Conservation (phyloP, 2,329 filamentous ascomycete species). For the Clonostachys byssicola region DNA sequence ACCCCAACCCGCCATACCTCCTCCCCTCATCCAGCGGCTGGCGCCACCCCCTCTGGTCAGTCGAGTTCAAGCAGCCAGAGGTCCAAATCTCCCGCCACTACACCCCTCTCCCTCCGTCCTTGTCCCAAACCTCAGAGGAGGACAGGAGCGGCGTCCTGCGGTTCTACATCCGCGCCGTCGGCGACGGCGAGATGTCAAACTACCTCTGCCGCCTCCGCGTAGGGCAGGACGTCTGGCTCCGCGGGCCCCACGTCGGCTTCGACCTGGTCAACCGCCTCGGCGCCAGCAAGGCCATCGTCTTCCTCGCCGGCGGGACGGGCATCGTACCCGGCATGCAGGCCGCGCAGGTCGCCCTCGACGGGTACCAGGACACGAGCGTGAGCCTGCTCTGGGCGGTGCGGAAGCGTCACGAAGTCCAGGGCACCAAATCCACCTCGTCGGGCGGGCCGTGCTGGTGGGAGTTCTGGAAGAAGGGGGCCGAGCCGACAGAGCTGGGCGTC, state of each 20-base stretch:
- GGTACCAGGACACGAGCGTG: conserved; percentile 32
- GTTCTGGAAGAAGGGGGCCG: conserved; percentile 9
- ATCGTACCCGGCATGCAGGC: conserved; percentile 87
- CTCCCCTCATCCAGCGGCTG: conserved; percentile 14
- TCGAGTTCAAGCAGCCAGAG: conserved; percentile 92
- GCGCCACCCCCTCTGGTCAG: conserved; percentile 69
- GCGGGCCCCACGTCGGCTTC: conserved; percentile 75
- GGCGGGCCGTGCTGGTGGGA: conserved; percentile 13
- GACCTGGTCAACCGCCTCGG: conserved; percentile 30
- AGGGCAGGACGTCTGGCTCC: conserved; percentile 65
- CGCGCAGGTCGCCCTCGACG: conserved; percentile 55
- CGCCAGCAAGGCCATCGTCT: conserved; percentile 52
- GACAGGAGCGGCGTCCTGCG: conserved; percentile 41
- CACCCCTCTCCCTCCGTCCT: conserved; percentile 71
- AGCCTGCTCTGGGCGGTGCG: conserved; percentile 79
- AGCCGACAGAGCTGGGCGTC: conserved; percentile 8
- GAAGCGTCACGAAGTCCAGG: conserved; percentile 49
- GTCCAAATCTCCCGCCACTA: conserved; percentile 90
- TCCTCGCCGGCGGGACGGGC: conserved; percentile 88
- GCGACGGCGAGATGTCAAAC: conserved; percentile 78
- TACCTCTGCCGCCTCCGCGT: conserved; percentile 67
- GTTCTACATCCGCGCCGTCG: conserved; percentile 75
- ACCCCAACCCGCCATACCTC: conserved; percentile 20
- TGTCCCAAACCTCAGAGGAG: conserved; percentile 13
- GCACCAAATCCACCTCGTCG: background rate